Evolutionary conservation across 805 yeast species (phyloP).

Genomic region (Barnettozyma californica): DNA sequence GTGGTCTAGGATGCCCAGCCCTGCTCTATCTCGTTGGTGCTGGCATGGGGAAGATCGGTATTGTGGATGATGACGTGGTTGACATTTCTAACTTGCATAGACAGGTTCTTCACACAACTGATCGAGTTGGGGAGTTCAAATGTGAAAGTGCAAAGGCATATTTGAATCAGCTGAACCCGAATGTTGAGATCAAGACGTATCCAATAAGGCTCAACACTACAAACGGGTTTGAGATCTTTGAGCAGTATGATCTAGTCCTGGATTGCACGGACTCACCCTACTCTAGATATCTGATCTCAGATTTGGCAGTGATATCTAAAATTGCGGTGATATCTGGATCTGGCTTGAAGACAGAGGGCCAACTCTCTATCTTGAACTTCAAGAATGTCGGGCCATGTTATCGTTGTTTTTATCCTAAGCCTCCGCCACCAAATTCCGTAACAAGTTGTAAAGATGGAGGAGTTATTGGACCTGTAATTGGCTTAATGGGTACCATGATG

Average conservation of each 20-base stretch:
- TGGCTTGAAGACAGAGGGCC: conserved; percentile 90
- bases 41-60: conserved; percentile 81
- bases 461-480: conserved; percentile 94
- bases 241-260: conserved; percentile 66
- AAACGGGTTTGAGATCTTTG: conserved; percentile 61
- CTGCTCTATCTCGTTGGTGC: conserved; percentile 79
- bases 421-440: conserved; percentile 81
- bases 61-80: conserved; percentile 82
- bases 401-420: conserved; percentile 85
- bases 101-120: conserved; percentile 74
- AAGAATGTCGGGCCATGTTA: conserved; percentile 78
- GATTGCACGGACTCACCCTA: conserved; percentile 96
- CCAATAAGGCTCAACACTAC: conserved; percentile 43
- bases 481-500: conserved; percentile 83
- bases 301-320: conserved; percentile 63
- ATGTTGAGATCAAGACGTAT: conserved; percentile 49
- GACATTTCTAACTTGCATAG: conserved; percentile 85
- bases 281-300: conserved; percentile 81
- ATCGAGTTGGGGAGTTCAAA: conserved; percentile 62
- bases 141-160: conserved; percentile 70
- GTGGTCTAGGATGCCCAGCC: conserved; percentile 95
- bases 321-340: conserved; percentile 86
- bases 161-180: conserved; percentile 58
- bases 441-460: conserved; percentile 91
- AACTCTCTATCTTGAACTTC: conserved; percentile 70